Conservation (phyloP, 257 asterid species). For the Solanum medicagineum region DNA sequence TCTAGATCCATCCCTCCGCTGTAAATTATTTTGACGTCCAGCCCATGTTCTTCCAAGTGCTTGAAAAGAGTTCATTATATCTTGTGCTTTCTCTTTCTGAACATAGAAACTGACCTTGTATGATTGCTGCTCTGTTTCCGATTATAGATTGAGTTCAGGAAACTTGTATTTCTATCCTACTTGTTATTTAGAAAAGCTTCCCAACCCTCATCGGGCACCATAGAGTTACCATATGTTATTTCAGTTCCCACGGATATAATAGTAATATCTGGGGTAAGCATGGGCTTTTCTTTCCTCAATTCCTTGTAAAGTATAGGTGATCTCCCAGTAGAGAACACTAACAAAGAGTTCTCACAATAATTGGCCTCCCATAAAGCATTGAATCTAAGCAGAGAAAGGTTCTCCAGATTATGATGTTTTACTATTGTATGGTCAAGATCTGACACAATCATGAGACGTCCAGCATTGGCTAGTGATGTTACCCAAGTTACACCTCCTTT, state of each 20-base stretch:
- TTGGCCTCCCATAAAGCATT: conserved; percentile 94
- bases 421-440: conserved; percentile 77
- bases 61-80: conserved; percentile 45
- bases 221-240: conserved; percentile 87
- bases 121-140: conserved; percentile 96
- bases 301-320: conserved; percentile 85
- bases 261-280: conserved; percentile 93
- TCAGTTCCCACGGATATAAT: conserved; percentile 97
- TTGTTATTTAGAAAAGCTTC: conserved; percentile 67
- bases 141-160: conserved; percentile 74
- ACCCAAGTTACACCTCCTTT: no score
- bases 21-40: conserved; percentile 90
- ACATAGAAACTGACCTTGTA: conserved; percentile 85
- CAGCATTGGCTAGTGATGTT: conserved; percentile 27
- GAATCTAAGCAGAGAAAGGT: conserved; percentile 77
- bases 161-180: conserved; percentile 78
- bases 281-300: conserved; percentile 92
- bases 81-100: conserved; percentile 68
- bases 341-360: conserved; percentile 73
- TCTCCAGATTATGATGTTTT: conserved; percentile 78
- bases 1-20: conserved; percentile 98
- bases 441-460: conserved; percentile 87
- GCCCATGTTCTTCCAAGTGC: conserved; percentile 56
- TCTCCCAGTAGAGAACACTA: conserved; percentile 97
- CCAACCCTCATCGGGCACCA: conserved; percentile 97